Conservation (phyloP, 2,329 filamentous ascomycete species). For the Hypoxylon sp. region DNA sequence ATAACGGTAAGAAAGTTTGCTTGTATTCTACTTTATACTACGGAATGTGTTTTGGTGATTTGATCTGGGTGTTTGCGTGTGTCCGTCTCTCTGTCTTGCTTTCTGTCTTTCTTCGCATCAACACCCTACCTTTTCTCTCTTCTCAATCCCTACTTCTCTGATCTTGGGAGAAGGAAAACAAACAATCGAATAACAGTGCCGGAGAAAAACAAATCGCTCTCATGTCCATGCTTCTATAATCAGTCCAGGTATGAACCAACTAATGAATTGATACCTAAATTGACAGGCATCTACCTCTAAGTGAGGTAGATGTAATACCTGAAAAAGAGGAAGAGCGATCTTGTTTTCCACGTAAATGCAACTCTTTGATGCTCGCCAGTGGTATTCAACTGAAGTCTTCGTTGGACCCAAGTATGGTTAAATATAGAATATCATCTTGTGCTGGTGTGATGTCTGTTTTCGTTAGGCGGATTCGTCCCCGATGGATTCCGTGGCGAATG, state of each 20-base stretch:
- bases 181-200: too few species aligned
- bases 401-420: slow-evolving; percentile 21
- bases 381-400: slow-evolving; percentile 33
- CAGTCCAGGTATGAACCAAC: too few species aligned
- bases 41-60: slow-evolving; percentile 12
- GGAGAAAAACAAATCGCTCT: slow-evolving; percentile 18
- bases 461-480: slow-evolving; percentile 7
- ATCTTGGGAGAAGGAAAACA: too few species aligned
- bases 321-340: slow-evolving; percentile 13
- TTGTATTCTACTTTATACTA: slow-evolving; percentile 36
- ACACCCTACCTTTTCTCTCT: too few species aligned
- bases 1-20: slow-evolving; percentile 31
- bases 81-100: too few species aligned
- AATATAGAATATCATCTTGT: slow-evolving; percentile 18
- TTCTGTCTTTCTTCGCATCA: too few species aligned
- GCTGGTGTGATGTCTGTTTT: slow-evolving; percentile 6
- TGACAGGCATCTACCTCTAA: too few species aligned
- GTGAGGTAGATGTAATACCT: slow-evolving; percentile 11
- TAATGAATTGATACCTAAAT: too few species aligned
- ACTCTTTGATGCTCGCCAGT: slow-evolving; percentile 5
- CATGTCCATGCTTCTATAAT: slow-evolving; percentile 4
- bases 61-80: too few species aligned
- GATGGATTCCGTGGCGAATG: not conserved
- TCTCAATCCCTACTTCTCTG: too few species aligned
- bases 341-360: too few species aligned